A percentile compares a stretch with the other conserved stretches of the same genome.
phyloP scores from a whole-genome alignment of 169 alveolate genomes.

The Perkinsus olseni region DNA sequence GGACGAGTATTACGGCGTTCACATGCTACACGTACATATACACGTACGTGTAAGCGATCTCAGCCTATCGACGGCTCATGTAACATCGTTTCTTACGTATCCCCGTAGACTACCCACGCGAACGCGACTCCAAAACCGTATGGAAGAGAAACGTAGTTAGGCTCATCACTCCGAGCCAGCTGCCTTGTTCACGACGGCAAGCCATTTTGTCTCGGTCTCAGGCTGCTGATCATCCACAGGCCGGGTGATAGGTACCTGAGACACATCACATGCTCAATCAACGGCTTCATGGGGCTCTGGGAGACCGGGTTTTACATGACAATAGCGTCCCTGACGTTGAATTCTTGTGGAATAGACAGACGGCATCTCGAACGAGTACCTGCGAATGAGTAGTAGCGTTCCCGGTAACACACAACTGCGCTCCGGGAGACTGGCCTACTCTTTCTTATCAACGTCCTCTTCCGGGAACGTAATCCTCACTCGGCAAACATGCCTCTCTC shows the following conservation, averaged over 20 bases:
- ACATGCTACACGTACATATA: too few species aligned
- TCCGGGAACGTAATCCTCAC: neutral
- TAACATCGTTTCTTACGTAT: too few species aligned
- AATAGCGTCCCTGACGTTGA: neutral
- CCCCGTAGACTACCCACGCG: too few species aligned
- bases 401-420: too few species aligned
- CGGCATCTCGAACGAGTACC: neutral
- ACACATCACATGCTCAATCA: too few species aligned
- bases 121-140: too few species aligned
- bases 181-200: neutral
- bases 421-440: neutral
- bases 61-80: too few species aligned
- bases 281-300: too few species aligned
- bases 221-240: neutral
- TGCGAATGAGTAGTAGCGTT: neutral
- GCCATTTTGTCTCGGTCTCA: neutral
- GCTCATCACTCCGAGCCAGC: neutral
- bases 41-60: too few species aligned
- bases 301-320: too few species aligned
- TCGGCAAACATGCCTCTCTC: neutral
- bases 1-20: too few species aligned
- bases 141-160: neutral
- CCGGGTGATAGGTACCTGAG: neutral
- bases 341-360: neutral
- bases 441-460: neutral